phyloP scores from a whole-genome alignment of 2,329 filamentous ascomycete genomes.

The Alternaria tenuissima region DNA sequence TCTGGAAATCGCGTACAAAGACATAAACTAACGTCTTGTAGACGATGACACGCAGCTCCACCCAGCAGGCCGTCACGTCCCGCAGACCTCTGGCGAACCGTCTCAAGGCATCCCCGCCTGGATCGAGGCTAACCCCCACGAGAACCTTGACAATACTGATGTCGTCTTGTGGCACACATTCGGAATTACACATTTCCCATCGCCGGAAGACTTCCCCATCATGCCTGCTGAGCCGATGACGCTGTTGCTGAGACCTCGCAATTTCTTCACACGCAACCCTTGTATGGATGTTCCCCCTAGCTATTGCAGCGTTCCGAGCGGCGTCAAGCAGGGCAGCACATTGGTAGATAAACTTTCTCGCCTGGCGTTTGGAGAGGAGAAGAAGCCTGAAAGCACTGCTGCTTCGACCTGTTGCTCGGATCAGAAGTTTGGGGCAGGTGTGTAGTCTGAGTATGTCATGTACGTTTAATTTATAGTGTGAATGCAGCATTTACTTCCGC shows the following conservation, averaged over 20 bases:
- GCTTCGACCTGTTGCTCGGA: conserved; percentile 25
- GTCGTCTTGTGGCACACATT: conserved; percentile 95
- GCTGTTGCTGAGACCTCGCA: conserved; percentile 76
- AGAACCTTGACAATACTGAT: conserved; percentile 80
- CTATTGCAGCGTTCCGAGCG: conserved; percentile 75
- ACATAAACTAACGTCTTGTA: conserved; percentile 44
- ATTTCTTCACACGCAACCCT: conserved; percentile 85
- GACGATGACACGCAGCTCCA: conserved; percentile 83
- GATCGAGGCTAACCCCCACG: conserved; percentile 73
- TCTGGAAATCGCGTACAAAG: background rate
- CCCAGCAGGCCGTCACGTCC: conserved; percentile 86
- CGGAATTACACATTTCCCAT: conserved; percentile 86
- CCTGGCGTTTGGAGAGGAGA: conserved; percentile 56
- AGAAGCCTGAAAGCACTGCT: conserved; percentile 16
- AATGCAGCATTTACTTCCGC: background rate
- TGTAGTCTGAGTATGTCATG: background rate
- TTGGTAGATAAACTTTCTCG: conserved; percentile 61
- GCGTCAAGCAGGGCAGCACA: conserved; percentile 62
- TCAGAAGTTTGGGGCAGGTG: conserved; percentile 31
- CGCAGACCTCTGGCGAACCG: conserved; percentile 83
- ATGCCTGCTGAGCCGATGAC: conserved; percentile 87
- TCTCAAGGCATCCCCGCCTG: conserved; percentile 76
- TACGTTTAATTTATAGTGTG: background rate
- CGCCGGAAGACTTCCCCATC: conserved; percentile 89
- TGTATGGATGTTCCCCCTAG: conserved; percentile 82